Base-by-base conservation (phyloP, 2,329 filamentous ascomycete species). In the Monosporascus sp. region DNA sequence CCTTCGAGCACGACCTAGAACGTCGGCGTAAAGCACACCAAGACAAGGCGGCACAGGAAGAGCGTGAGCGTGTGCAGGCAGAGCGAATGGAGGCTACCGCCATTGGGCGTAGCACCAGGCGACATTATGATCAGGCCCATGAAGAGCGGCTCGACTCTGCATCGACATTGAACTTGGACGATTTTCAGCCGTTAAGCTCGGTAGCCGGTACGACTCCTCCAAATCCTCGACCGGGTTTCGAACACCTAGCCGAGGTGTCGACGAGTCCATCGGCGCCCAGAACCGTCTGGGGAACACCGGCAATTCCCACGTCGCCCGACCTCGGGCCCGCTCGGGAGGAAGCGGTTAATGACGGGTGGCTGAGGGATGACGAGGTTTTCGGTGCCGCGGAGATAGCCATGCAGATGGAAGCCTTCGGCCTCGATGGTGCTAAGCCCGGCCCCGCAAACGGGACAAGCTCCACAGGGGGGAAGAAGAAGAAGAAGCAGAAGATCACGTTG, bases 251-350 rank as follows among this genome's bases (percentile, higher is more conserved):
- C 0, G 87, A 86, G 1, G 85, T 92, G 60, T 92, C 90, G 4
- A 92, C 89, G 1, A 95, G 89, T 57, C 91, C 92, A 0, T 86
- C 83, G 7, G 82, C 84, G 1, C 77, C 82, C 41, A 85, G 85
- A 57, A 97, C 93, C 0, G 90, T 97, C 0, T 97, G 93, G 93
- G 93, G 93, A n/a, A 97, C 93, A 1, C 78, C 82, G 3, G 83
- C 81, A 0, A 74, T 96, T 3, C 74, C 83, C 0, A 73, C 73
- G 1, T 85, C 83, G 3, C 83, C 85, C 2, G 78, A 81, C 11
- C 63, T 83, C 27, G 70, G 70, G 27, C 67, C 77, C 3, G 56
- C 71, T 11, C 62, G 68, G 11, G 67, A 72, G 27, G 70, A 71
- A 14, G 67, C 67, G 55, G 72, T 70, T 2, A 83, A 91, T 57